Evolutionary conservation across 345 rosid species (phyloP).

Genomic region (Eucalyptus microcorys): DNA sequence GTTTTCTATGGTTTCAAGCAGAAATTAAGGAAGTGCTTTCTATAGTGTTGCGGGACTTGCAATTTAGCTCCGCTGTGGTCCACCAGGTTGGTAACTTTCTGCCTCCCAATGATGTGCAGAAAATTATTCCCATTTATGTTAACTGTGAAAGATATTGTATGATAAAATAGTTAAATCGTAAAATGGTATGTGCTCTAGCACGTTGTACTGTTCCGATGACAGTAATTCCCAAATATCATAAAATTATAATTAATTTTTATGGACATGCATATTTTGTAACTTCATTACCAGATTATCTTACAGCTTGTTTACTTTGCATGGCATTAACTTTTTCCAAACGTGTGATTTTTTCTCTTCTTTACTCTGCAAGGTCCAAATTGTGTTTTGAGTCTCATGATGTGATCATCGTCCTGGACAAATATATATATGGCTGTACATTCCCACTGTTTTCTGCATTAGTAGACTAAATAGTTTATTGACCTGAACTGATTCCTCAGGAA

Average conservation of each 20-base stretch:
- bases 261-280: background rate
- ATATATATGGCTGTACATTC: background rate
- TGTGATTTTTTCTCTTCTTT: background rate
- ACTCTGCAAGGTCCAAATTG: background rate
- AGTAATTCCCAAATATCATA: background rate
- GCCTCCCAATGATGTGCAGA: background rate
- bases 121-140: background rate
- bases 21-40: conserved; percentile 84
- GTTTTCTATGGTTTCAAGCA: conserved; percentile 16
- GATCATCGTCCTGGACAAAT: background rate
- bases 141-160: background rate
- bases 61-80: conserved; percentile 75
- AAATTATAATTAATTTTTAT: background rate
- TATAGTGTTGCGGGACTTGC: conserved; percentile 59
- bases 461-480: background rate
- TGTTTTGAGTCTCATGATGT: background rate
- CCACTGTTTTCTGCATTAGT: background rate
- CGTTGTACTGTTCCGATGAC: background rate
- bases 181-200: background rate
- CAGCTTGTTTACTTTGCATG: background rate
- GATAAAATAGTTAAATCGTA: background rate
- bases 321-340: background rate
- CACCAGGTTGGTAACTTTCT: conserved; percentile 52
- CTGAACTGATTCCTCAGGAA: conserved; percentile 32
- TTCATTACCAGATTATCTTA: background rate